Percentiles rank a stretch among this genome's conserved stretches.
Evolutionary conservation across 1,284 basidiomycete genomes (phyloP).

Genomic region (Schizophyllum amplum): DNA sequence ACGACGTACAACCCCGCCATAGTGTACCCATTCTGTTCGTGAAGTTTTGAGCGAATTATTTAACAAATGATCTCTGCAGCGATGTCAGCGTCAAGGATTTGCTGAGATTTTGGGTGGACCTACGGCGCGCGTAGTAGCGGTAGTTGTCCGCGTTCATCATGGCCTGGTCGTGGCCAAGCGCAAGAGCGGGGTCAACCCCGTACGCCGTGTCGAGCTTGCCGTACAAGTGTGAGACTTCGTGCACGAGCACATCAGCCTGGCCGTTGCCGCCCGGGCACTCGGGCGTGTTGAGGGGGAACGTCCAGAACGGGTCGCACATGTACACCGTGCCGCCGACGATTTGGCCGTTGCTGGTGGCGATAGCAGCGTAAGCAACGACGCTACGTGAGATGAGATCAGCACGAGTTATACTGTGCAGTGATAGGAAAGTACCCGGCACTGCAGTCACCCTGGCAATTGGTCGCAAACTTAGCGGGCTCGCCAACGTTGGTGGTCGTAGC

Average conservation of each 20-base stretch:
- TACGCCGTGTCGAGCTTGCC: neutral
- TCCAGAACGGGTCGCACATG: neutral
- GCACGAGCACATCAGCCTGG: neutral
- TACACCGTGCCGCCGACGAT: neutral
- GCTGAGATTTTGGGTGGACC: no score
- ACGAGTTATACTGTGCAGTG: neutral
- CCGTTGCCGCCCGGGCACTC: neutral
- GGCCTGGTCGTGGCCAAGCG: neutral
- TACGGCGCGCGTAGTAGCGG: neutral
- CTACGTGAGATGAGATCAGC: neutral
- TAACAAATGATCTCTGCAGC: no score
- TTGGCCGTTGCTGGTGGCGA: neutral
- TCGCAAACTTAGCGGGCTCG: neutral
- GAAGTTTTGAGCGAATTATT: no score
- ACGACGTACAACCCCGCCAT: no score
- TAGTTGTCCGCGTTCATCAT: neutral
- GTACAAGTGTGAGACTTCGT: neutral
- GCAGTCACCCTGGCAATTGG: neutral
- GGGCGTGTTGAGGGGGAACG: neutral
- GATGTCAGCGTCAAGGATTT: no score
- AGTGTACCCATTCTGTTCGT: no score
- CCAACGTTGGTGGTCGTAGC: neutral
- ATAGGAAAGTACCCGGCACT: neutral
- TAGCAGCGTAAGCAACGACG: neutral
- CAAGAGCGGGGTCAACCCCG: neutral